phyloP scores from a whole-genome alignment of 106 monocot genomes.

The Vanilla planifolia region DNA sequence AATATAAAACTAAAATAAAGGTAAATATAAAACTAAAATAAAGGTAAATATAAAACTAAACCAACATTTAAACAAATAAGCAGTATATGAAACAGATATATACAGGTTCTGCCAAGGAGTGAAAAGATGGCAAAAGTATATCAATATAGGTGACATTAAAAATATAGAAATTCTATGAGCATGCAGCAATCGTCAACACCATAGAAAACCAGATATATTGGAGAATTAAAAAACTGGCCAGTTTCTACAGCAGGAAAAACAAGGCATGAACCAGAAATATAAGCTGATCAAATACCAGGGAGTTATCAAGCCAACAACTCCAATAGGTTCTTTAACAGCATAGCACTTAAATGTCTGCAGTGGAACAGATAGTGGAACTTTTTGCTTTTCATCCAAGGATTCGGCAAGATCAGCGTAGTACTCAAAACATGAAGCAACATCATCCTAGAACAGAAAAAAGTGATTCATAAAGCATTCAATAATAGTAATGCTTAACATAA shows the following conservation, averaged over 20 bases:
- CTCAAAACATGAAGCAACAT: constrained; percentile 97
- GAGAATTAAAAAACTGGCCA: not conserved
- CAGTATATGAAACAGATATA: too few species aligned
- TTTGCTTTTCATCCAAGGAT: constrained; percentile 75
- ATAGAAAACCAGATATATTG: not conserved
- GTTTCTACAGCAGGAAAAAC: not conserved
- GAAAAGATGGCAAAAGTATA: too few species aligned
- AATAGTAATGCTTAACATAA: not conserved
- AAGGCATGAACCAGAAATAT: not conserved
- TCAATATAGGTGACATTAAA: too few species aligned
- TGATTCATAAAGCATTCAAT: not conserved
- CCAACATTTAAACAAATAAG: too few species aligned
- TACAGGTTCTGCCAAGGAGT: too few species aligned
- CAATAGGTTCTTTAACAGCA: constrained; percentile 79
- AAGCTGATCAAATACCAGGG: constrained; percentile 60
- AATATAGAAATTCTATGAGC: too few species aligned
- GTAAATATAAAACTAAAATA: too few species aligned
- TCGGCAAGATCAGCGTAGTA: constrained; percentile 96
- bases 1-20: too few species aligned
- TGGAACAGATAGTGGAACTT: constrained; percentile 75
- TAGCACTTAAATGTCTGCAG: constrained; percentile 82
- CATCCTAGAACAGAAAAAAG: constrained; percentile 52
- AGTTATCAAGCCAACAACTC: constrained; percentile 93
- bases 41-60: too few species aligned
- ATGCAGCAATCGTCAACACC: too few species aligned